Percentiles rank a stretch among this genome's conserved stretches.
Evolutionary conservation across 495 filamentous ascomycete genomes (phyloP).

Genomic region (Penicillium parvum): DNA sequence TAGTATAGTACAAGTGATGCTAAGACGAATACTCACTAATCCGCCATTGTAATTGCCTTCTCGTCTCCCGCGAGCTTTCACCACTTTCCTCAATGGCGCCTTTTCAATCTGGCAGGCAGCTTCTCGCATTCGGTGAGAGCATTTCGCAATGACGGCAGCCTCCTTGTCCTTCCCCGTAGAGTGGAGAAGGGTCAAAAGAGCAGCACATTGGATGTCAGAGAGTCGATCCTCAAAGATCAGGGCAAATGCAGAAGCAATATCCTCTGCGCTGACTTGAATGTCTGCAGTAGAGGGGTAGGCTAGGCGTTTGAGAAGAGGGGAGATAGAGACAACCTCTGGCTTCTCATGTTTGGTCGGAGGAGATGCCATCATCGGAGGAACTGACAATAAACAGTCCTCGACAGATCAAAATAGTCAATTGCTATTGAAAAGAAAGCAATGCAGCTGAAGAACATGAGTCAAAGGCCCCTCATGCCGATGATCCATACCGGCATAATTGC

Average conservation of each 20-base stretch:
- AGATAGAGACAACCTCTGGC: conserved; percentile 60
- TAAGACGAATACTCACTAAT: conserved; percentile 45
- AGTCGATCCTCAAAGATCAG: conserved; percentile 83
- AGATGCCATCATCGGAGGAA: conserved; percentile 6
- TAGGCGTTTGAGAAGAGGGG: conserved; percentile 73
- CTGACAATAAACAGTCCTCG: background rate
- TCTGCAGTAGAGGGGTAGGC: conserved; percentile 58
- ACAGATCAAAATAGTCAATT: background rate
- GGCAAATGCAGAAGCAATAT: conserved; percentile 83
- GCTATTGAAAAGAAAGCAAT: conserved; percentile 1
- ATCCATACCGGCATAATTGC: conserved; percentile 15
- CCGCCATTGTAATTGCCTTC: conserved; percentile 70
- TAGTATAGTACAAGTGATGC: background rate
- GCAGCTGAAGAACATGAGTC: conserved; percentile 5
- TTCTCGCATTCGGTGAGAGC: conserved; percentile 63
- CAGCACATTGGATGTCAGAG: conserved; percentile 75
- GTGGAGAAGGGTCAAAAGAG: conserved; percentile 81
- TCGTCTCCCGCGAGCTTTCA: conserved; percentile 50
- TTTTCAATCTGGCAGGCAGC: conserved; percentile 64
- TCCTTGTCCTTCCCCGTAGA: conserved; percentile 76
- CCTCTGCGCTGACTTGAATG: conserved; percentile 59
- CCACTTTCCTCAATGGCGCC: conserved; percentile 51
- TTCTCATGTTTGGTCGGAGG: conserved; percentile 20
- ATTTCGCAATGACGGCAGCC: conserved; percentile 75
- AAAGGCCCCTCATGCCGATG: conserved; percentile 14